Percentiles rank a stretch among this genome's conserved stretches.
These are phyloP conservation scores for Boletus hoseneyae DNA, from an alignment of 1,284 basidiomycete genomes.

Conservation along the genomic window DNA sequence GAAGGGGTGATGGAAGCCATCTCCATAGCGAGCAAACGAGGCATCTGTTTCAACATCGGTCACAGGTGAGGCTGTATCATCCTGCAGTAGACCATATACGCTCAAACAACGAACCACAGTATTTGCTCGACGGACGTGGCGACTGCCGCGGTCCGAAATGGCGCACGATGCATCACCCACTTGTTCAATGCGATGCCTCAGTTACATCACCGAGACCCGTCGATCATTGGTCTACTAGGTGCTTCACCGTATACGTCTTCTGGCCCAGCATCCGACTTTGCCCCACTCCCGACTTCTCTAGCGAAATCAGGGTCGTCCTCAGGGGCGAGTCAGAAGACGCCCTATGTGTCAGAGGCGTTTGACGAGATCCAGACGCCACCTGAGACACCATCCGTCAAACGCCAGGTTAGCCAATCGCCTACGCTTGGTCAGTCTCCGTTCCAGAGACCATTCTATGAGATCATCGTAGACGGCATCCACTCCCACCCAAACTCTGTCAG, in stretches of 20 bases:
- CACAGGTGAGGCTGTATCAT: conserved; percentile 58
- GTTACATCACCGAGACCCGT: conserved; percentile 80
- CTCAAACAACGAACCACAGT: conserved; percentile 33
- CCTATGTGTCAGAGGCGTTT: conserved; percentile 55
- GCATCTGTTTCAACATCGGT: conserved; percentile 80
- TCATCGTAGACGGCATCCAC: conserved; percentile 91
- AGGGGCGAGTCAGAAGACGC: conserved; percentile 12
- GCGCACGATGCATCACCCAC: conserved; percentile 85
- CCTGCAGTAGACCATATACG: neutral
- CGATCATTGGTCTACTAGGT: conserved; percentile 84
- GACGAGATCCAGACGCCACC: conserved; percentile 62
- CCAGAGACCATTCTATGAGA: conserved; percentile 78
- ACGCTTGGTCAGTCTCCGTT: conserved; percentile 40
- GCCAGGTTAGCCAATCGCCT: conserved; percentile 26
- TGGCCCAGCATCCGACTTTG: conserved; percentile 29
- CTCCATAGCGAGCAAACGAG: conserved; percentile 56
- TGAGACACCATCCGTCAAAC: conserved; percentile 43
- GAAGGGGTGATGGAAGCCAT: conserved; percentile 75
- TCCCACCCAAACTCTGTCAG: conserved; percentile 87
- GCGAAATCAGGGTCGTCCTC: conserved; percentile 6
- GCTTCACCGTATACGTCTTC: conserved; percentile 62
- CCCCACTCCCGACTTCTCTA: conserved; percentile 25
- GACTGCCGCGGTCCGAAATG: conserved; percentile 60
- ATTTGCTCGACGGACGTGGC: conserved; percentile 66
- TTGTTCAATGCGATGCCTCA: conserved; percentile 93